Evolutionary conservation across 2,329 filamentous ascomycete species (phyloP).

Genomic region (Curvularia hawaiiensis): DNA sequence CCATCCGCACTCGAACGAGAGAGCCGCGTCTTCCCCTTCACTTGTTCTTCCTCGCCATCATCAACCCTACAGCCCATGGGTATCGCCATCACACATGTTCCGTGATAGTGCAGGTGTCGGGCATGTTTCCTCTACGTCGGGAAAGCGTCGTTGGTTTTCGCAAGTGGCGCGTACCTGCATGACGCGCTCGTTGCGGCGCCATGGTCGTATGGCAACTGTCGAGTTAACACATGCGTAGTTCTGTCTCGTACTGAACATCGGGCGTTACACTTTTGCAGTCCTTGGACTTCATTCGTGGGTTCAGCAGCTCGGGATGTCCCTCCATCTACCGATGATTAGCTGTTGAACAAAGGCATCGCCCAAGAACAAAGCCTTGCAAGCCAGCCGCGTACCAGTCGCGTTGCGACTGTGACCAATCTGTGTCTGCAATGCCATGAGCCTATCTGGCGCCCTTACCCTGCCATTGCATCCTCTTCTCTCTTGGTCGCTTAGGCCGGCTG

Average conservation of each 20-base stretch:
- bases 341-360: constrained; percentile 46
- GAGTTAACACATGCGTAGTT: not conserved
- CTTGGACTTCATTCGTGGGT: constrained; percentile 37
- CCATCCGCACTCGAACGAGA: not conserved
- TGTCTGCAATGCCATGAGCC: constrained; percentile 27
- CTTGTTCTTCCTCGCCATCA: not conserved
- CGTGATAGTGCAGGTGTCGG: no score
- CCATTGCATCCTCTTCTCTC: constrained; percentile 30
- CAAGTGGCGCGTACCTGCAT: not conserved
- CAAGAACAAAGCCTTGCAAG: constrained; percentile 32
- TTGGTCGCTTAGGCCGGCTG: constrained; percentile 20
- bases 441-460: constrained; percentile 41
- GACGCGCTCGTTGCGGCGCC: not conserved
- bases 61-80: not conserved
- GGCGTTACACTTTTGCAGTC: constrained; percentile 34
- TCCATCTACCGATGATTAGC: constrained; percentile 33
- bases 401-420: constrained; percentile 17
- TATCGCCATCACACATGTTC: not conserved
- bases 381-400: constrained; percentile 16
- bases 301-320: constrained; percentile 31
- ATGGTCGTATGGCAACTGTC: not conserved
- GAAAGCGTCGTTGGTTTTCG: not conserved
- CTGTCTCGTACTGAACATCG: constrained; percentile 5
- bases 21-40: not conserved
- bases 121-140: not conserved